These are phyloP conservation scores for Tolypocladium paradoxum DNA, from an alignment of 2,329 filamentous ascomycete genomes.

Conservation along the genomic window DNA sequence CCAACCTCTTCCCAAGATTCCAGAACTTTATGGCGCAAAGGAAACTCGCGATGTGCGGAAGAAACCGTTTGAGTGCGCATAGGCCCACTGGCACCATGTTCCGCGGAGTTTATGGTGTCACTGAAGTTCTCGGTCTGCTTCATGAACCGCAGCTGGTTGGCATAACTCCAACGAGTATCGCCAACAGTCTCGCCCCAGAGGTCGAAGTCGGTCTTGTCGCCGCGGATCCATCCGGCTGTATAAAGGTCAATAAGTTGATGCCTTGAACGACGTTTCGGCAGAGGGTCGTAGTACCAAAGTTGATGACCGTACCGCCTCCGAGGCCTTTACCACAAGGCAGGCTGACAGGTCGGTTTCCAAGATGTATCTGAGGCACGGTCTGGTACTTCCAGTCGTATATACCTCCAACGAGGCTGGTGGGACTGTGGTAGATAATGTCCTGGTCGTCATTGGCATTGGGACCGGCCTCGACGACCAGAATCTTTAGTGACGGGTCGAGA, in stretches of 20 bases:
- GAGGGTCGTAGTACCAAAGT: not conserved
- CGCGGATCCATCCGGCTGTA: not conserved
- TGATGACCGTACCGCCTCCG: not conserved
- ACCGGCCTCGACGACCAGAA: conserved; percentile 27
- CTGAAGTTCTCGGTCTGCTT: not conserved
- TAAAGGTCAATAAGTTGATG: too few species aligned
- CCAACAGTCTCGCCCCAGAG: not conserved
- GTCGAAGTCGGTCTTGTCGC: not conserved
- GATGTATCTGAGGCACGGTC: not conserved
- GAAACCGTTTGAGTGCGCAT: too few species aligned
- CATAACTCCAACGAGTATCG: not conserved
- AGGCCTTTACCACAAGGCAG: not conserved
- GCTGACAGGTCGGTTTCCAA: not conserved
- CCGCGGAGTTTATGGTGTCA: conserved; percentile 3
- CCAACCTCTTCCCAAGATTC: too few species aligned
- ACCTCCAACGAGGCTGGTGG: conserved; percentile 16
- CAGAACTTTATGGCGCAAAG: too few species aligned
- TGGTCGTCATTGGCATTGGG: conserved; percentile 15
- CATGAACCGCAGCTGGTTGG: not conserved
- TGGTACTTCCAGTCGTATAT: conserved; percentile 23
- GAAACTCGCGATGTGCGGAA: too few species aligned
- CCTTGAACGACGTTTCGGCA: too few species aligned
- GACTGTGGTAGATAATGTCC: conserved; percentile 15
- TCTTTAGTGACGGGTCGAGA: conserved; percentile 14
- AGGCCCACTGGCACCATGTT: too few species aligned